Evolutionary conservation across 352 stramenopile genomes (phyloP).

Genomic region (Thraustochytrium striatum): DNA sequence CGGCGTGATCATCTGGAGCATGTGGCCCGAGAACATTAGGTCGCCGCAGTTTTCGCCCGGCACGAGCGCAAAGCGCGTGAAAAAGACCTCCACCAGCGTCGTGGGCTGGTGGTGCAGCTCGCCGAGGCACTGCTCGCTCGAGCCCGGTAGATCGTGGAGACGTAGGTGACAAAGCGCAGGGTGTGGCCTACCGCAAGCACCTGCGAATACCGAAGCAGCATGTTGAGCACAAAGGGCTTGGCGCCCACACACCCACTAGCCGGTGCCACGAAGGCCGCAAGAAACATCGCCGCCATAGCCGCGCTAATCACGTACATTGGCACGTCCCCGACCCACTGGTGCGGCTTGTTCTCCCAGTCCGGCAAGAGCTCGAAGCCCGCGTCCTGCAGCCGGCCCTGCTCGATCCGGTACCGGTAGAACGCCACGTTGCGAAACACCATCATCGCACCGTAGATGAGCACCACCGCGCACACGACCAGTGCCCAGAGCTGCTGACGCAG

Average conservation of each 20-base stretch:
- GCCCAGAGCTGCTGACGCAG: not conserved
- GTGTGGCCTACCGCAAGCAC: not conserved
- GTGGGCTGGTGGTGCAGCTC: not conserved
- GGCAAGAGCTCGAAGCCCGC: not conserved
- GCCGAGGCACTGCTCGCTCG: not conserved
- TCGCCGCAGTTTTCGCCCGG: not conserved
- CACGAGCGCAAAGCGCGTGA: slow-evolving; percentile 25
- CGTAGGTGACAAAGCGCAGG: not conserved
- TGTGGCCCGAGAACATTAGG: not conserved
- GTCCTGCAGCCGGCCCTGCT: not conserved
- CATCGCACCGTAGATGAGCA: not conserved
- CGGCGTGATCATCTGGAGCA: not conserved
- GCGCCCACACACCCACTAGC: too few relatives aligned
- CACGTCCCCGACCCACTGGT: not conserved
- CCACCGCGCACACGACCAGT: not conserved
- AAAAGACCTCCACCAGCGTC: slow-evolving; percentile 30
- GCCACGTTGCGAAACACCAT: not conserved
- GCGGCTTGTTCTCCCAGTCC: not conserved
- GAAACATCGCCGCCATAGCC: not conserved
- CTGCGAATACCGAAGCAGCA: not conserved
- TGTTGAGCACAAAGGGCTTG: not conserved
- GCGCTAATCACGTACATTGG: not conserved
- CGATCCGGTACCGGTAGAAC: not conserved
- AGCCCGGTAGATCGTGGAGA: not conserved
- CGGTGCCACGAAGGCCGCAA: not conserved